Evolutionary conservation across 2,329 filamentous ascomycete species (phyloP).

Genomic region (Cryphonectria carpinicola): DNA sequence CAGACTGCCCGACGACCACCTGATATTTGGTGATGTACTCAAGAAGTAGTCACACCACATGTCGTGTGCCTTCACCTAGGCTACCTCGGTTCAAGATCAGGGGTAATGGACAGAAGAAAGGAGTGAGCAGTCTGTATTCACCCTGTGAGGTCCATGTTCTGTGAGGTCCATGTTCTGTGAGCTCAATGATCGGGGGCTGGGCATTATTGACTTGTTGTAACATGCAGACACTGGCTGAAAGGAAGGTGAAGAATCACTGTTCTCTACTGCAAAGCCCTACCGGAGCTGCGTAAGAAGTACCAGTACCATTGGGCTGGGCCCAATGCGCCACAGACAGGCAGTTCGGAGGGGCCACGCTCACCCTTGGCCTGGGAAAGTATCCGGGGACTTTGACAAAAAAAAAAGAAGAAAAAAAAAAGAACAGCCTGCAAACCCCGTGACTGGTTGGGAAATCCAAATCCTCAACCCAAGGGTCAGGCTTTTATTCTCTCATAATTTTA

Average conservation of each 20-base stretch:
- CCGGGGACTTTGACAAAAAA: not conserved
- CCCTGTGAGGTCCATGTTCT: not conserved
- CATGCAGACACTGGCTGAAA: not conserved
- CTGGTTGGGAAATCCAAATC: not conserved
- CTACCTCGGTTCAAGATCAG: not conserved
- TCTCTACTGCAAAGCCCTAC: not conserved
- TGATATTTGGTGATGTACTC: not conserved
- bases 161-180: not conserved
- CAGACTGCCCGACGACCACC: constrained; percentile 10
- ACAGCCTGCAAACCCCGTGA: not conserved
- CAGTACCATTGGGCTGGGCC: constrained; percentile 6
- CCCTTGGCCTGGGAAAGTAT: constrained; percentile 6
- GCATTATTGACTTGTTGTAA: not conserved
- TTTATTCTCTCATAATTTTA: not conserved
- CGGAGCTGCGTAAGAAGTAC: not conserved
- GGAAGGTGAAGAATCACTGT: not conserved
- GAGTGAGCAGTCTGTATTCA: not conserved
- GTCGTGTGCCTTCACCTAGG: not conserved
- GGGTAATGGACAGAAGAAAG: not conserved
- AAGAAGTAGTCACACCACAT: constrained; percentile 12
- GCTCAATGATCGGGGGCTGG: not conserved
- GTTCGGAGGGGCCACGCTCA: constrained; percentile 12
- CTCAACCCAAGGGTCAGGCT: not conserved
- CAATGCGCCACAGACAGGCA: not conserved
- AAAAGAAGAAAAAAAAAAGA: not conserved